Conservation (phyloP, 2,329 filamentous ascomycete genomes). For the Xylariales sp. region DNA sequence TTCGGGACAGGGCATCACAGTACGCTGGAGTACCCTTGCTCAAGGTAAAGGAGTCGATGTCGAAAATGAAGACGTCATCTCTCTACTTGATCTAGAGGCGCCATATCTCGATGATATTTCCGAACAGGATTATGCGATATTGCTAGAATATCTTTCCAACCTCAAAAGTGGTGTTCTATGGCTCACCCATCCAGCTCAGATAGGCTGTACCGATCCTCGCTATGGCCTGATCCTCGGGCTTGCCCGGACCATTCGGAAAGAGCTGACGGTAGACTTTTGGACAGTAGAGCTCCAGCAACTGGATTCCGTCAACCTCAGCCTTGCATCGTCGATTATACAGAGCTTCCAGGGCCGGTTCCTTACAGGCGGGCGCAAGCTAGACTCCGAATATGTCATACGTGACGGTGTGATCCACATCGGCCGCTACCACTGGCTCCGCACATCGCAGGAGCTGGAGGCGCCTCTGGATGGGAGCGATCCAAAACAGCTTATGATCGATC, state of each 20-base stretch:
- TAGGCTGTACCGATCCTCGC: background rate
- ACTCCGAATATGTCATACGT: background rate
- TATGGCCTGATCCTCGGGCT: background rate
- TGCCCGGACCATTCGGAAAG: background rate
- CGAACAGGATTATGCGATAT: background rate
- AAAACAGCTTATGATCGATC: too few relatives aligned
- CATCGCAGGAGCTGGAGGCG: background rate
- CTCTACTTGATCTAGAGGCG: background rate
- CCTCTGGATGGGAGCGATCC: too few relatives aligned
- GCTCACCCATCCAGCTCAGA: background rate
- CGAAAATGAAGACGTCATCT: background rate
- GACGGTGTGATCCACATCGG: background rate
- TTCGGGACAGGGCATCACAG: too few relatives aligned
- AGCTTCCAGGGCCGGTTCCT: background rate
- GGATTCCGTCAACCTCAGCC: background rate
- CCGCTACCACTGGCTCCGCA: background rate
- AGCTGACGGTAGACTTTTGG: background rate
- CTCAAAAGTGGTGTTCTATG: background rate
- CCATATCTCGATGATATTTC: background rate
- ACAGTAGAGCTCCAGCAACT: slow-evolving; percentile 2
- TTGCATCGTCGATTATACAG: background rate
- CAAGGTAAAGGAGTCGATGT: background rate
- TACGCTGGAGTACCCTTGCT: too few relatives aligned
- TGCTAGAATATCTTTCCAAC: background rate
- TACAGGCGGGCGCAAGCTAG: background rate